These are phyloP conservation scores for Paecilomyces variotii DNA, from an alignment of 2,329 filamentous ascomycete species.

Conservation along the genomic window DNA sequence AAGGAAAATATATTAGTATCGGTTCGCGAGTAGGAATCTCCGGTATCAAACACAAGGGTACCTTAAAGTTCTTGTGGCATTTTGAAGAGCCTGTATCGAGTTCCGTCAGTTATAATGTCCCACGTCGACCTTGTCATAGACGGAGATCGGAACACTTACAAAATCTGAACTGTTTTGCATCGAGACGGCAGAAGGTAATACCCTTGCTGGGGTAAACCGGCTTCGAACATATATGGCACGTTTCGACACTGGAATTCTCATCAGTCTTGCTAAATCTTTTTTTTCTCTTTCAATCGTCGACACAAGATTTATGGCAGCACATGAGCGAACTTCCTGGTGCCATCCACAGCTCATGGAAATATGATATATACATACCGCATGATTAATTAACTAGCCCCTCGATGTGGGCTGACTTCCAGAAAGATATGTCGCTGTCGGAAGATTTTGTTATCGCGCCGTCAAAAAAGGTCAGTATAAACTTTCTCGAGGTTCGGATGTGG, in stretches of 20 bases:
- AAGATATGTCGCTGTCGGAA: slow-evolving; percentile 5
- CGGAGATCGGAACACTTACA: slow-evolving; percentile 29
- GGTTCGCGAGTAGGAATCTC: neutral
- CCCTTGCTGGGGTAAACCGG: slow-evolving; percentile 59
- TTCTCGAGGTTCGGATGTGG: slow-evolving; percentile 12
- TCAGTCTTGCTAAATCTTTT: neutral
- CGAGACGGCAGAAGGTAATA: slow-evolving; percentile 61
- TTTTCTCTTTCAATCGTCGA: neutral
- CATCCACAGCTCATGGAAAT: neutral
- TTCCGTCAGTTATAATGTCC: neutral
- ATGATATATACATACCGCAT: slow-evolving; percentile 12
- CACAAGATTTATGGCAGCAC: neutral
- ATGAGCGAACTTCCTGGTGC: neutral
- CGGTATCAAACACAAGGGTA: neutral
- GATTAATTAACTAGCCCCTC: slow-evolving; percentile 2
- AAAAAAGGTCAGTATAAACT: slow-evolving; percentile 8
- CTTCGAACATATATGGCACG: slow-evolving; percentile 63
- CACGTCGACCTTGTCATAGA: neutral
- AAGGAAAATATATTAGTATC: neutral
- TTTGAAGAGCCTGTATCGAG: slow-evolving; percentile 42
- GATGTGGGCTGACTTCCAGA: slow-evolving; percentile 3
- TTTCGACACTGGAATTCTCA: slow-evolving; percentile 40
- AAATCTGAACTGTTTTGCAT: slow-evolving; percentile 59
- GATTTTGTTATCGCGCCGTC: slow-evolving; percentile 5
- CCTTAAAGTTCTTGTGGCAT: slow-evolving; percentile 72